Evolutionary conservation across 108 stramenopile species (phyloP).

Genomic region (Skeletonema grethae): DNA sequence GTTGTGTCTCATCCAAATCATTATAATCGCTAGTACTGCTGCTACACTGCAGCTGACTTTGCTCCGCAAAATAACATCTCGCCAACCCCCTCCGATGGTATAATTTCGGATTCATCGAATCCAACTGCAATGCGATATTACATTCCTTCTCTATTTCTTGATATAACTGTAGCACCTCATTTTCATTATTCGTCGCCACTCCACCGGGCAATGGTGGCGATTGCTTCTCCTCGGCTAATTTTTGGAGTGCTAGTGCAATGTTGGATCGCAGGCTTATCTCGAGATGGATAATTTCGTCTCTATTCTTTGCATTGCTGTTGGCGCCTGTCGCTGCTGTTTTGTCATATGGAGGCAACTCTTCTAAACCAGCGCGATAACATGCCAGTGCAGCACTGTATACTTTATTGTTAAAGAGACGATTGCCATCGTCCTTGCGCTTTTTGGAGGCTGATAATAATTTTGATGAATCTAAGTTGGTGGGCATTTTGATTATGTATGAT

Average conservation of each 20-base stretch:
- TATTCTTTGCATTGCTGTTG: no score
- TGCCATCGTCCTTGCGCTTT: constrained; percentile 28
- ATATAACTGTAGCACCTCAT: not conserved
- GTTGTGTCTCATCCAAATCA: not conserved
- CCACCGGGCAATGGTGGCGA: not conserved
- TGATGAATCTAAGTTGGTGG: not conserved
- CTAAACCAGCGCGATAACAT: constrained; percentile 13
- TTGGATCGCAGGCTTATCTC: constrained; percentile 39
- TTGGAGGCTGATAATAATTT: not conserved
- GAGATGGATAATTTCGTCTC: not conserved
- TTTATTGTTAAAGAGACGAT: constrained; percentile 9
- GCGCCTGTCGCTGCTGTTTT: not conserved
- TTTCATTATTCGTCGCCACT: not conserved
- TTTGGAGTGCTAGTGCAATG: constrained; percentile 19
- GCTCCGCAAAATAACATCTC: not conserved
- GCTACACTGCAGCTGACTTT: not conserved
- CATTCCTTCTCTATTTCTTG: constrained; percentile 17
- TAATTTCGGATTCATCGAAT: constrained; percentile 23
- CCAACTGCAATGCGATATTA: constrained; percentile 17
- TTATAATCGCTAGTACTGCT: not conserved
- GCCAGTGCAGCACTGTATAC: constrained; percentile 7
- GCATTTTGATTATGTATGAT: not conserved
- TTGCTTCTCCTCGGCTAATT: constrained; percentile 9
- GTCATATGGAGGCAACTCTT: not conserved
- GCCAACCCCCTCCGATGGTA: constrained; percentile 29